Percentiles rank a stretch among this genome's conserved stretches.
phyloP scores from a whole-genome alignment of 1,284 basidiomycete species.

The Trichosporon ovoides region DNA sequence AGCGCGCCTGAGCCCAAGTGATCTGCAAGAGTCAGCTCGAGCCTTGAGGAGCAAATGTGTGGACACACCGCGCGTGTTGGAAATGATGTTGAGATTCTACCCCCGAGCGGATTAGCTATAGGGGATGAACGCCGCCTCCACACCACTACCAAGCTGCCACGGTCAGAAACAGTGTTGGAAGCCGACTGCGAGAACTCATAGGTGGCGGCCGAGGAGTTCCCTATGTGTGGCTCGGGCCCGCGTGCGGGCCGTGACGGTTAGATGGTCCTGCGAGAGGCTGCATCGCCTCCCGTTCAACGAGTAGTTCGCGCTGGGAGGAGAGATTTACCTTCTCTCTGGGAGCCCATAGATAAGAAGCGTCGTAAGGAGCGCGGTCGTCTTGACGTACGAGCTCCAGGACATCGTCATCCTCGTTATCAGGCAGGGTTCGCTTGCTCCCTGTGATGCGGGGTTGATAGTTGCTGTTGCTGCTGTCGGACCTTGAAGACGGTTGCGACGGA shows the following conservation, averaged over 20 bases:
- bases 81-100: too few species aligned
- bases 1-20: neutral
- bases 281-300: neutral
- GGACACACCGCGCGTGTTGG: neutral
- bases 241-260: too few species aligned
- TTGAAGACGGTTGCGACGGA: neutral
- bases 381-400: neutral
- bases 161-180: too few species aligned
- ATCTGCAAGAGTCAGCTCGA: neutral
- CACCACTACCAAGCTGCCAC: too few species aligned
- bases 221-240: too few species aligned
- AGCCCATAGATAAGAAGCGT: neutral
- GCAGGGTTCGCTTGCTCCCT: neutral
- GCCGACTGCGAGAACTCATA: too few species aligned
- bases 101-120: too few species aligned
- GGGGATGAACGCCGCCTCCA: too few species aligned
- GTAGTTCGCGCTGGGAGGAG: neutral
- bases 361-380: neutral
- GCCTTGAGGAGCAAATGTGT: neutral
- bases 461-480: conserved; percentile 1
- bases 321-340: conserved; percentile 1
- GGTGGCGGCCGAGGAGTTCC: too few species aligned
- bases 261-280: too few species aligned
- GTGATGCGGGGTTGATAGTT: neutral
- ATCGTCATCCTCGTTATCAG: neutral